Conservation (phyloP, 2,329 filamentous ascomycete species). For the Monilinia aucupariae region DNA sequence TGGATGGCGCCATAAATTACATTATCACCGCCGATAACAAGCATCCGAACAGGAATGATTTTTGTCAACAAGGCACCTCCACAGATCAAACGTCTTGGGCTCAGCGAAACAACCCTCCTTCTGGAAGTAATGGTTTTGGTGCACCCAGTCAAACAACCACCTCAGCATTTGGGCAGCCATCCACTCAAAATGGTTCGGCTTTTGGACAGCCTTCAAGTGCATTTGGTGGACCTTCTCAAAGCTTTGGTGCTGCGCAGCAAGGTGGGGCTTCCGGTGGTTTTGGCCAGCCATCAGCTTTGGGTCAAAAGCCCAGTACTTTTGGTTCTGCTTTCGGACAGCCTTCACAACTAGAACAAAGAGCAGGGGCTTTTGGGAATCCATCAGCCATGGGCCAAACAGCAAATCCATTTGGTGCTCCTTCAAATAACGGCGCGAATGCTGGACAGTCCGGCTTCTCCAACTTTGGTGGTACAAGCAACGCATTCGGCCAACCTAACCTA, state of each 20-base stretch:
- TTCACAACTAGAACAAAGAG: constrained; percentile 5
- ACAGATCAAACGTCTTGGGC: constrained; percentile 27
- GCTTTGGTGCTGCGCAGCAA: constrained; percentile 21
- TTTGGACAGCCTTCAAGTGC: constrained; percentile 38
- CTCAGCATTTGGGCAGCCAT: constrained; percentile 37
- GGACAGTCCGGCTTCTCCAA: constrained; percentile 15
- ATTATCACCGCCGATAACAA: constrained; percentile 59
- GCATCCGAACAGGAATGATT: constrained; percentile 70
- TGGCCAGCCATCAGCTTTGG: constrained; percentile 38
- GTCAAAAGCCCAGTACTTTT: constrained; percentile 34
- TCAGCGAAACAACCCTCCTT: constrained; percentile 34
- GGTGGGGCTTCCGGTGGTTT: constrained; percentile 35
- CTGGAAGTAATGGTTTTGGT: constrained; percentile 16
- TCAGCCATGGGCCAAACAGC: constrained; percentile 37
- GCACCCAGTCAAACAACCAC: constrained; percentile 16
- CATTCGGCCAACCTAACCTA: constrained; percentile 7
- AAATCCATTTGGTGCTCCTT: constrained; percentile 31
- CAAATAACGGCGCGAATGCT: constrained; percentile 11
- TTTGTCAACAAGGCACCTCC: constrained; percentile 42
- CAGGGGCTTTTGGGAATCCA: constrained; percentile 39
- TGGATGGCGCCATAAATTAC: constrained; percentile 67
- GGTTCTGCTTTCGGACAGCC: constrained; percentile 20
- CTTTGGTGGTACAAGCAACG: constrained; percentile 7
- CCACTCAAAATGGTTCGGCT: constrained; percentile 28
- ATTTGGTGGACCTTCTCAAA: constrained; percentile 18